Evolutionary conservation across 768 basidiomycete species (phyloP), one percentile per base, ranked within the genome.

Genomic region (Tylopilus sp.): DNA sequence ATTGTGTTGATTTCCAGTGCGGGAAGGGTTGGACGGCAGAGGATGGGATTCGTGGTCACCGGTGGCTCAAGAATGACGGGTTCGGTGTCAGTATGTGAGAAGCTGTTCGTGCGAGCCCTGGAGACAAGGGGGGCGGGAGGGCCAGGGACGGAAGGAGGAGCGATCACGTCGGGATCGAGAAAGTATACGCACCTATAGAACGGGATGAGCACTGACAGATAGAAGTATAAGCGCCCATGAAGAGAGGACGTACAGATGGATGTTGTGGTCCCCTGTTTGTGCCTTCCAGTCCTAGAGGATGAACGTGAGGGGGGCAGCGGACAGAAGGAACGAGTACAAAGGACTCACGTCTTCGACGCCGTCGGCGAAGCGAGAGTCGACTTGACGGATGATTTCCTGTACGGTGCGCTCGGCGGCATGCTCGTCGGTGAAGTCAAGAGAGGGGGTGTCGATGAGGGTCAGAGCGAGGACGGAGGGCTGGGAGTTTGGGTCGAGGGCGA

Each of bases 61-160:
- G 88, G 87, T 40, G 87, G 88, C 66, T 89, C 88, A 47, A 89
- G 79, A 59, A 89, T 88, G 66, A 87, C 84, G 51, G 84, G 86
- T 44, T 88, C 86, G 65, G 80, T 72, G 55, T 87, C 86, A 41
- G 80, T 73, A 61, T 84, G 83, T 43, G 86, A 84, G 64, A 86
- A 83, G 70, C 81, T 87, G 73, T 78, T 83, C 56, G 78, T 79
- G 58, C 83, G 87, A 43, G 85, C 70, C 55, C 88, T 80, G 58
- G 85, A 74, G 57, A 86, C 79, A 56, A 81, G 75, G 39, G 87
- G 86, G 40, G 76, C 82, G 52, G 85, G 82, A 38, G 82, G 85
- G 21, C 78, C 79, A 56, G 85, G 75, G 40, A 82, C 80, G 49
- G 81, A 76, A 30, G 84, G 85, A 50, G 87, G 86, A 52, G 88